Evolutionary conservation across 2,329 filamentous ascomycete species (phyloP).

Genomic region (Phialocephala subalpina): DNA sequence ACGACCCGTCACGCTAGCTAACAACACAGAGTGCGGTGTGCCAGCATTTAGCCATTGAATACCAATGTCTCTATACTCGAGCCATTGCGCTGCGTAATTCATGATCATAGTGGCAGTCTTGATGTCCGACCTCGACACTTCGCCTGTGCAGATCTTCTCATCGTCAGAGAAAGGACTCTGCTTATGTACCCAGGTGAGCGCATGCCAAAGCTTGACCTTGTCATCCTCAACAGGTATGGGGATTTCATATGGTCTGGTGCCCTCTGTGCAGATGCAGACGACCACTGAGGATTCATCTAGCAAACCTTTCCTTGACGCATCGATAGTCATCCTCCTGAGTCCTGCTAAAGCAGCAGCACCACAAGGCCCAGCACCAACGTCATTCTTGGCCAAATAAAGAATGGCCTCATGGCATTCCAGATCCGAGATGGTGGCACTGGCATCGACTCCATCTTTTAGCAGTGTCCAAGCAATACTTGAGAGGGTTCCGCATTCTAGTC

Average conservation of each 20-base stretch:
- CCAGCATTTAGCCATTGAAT: neutral
- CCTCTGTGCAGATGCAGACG: slow-evolving; percentile 10
- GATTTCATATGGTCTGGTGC: neutral
- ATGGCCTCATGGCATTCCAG: slow-evolving; percentile 52
- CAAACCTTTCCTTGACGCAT: neutral
- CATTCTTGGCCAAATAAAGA: slow-evolving; percentile 46
- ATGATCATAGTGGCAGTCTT: no score
- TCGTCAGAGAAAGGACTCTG: no score
- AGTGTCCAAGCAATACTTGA: slow-evolving; percentile 55
- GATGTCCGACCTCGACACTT: no score
- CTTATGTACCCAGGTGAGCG: no score
- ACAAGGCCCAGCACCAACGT: slow-evolving; percentile 56
- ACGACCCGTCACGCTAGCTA: no score
- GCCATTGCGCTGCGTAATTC: slow-evolving; percentile 43
- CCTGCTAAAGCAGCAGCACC: slow-evolving; percentile 63
- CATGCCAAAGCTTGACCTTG: no score
- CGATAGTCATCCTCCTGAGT: slow-evolving; percentile 43
- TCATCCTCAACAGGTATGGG: neutral
- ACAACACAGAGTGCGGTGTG: no score
- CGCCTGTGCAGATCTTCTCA: no score
- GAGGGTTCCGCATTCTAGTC: slow-evolving; percentile 59
- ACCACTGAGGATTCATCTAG: neutral
- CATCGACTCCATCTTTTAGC: slow-evolving; percentile 52
- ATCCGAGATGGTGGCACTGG: slow-evolving; percentile 52
- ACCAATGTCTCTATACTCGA: slow-evolving; percentile 6